phyloP scores from a whole-genome alignment of 768 basidiomycete genomes.

The Leccinellum rugosiceps region DNA sequence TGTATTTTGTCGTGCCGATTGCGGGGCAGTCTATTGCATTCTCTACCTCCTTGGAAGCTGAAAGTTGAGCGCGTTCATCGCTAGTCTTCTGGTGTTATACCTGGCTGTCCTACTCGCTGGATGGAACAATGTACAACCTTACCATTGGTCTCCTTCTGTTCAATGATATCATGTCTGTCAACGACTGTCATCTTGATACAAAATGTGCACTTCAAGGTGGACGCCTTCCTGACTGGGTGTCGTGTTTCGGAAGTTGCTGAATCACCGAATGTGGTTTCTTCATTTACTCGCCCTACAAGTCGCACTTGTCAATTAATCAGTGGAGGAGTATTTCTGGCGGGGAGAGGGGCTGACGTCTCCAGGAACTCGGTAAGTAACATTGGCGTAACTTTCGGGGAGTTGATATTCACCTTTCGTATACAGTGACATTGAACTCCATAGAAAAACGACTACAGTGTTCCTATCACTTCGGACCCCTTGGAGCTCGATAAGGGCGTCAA shows the following conservation, averaged over 20 bases:
- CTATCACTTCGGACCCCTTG: background rate
- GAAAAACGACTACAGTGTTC: too few species aligned
- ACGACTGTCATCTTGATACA: slow-evolving; percentile 8
- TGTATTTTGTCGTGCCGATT: too few species aligned
- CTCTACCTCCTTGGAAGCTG: too few species aligned
- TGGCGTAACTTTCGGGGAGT: too few species aligned
- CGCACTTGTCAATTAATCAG: slow-evolving; percentile 1
- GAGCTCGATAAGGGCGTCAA: too few species aligned
- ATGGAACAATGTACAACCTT: slow-evolving; percentile 7
- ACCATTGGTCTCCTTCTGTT: slow-evolving; percentile 13
- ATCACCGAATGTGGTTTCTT: background rate
- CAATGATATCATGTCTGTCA: too few species aligned
- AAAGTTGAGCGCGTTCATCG: background rate
- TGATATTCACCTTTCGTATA: too few species aligned
- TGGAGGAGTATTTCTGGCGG: background rate
- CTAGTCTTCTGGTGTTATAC: background rate
- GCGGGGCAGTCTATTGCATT: too few species aligned
- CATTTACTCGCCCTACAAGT: slow-evolving; percentile 13
- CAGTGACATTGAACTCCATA: too few species aligned
- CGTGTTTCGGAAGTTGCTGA: slow-evolving; percentile 10
- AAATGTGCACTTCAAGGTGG: slow-evolving; percentile 9
- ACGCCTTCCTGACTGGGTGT: slow-evolving; percentile 18
- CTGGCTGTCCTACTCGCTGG: slow-evolving; percentile 7
- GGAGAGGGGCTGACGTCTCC: background rate
- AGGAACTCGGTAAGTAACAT: too few species aligned